phyloP scores from a whole-genome alignment of 2,329 filamentous ascomycete species.

The Biscogniauxia marginata region DNA sequence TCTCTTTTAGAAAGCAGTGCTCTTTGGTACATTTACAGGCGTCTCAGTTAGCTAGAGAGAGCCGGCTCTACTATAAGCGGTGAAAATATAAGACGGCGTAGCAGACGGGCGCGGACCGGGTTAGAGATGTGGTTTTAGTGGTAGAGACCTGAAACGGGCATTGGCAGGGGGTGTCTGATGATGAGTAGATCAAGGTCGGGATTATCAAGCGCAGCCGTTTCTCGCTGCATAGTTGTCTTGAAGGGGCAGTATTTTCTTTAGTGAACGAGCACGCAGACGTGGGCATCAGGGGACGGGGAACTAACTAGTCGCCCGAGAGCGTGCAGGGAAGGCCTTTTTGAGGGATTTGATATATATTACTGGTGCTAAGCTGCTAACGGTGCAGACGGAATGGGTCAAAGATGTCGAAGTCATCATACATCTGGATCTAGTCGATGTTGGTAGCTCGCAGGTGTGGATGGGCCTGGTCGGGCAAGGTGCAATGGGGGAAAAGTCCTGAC shows the following conservation, averaged over 20 bases:
- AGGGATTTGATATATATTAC: background rate
- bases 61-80: background rate
- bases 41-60: background rate
- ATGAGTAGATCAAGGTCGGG: slow-evolving; percentile 7
- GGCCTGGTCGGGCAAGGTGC: slow-evolving; percentile 6
- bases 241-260: background rate
- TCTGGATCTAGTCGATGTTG: slow-evolving; percentile 12
- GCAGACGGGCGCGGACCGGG: background rate
- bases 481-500: slow-evolving; percentile 23
- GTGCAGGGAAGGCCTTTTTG: slow-evolving; percentile 4
- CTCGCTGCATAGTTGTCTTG: slow-evolving; percentile 4
- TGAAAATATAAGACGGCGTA: background rate
- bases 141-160: background rate
- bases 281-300: background rate
- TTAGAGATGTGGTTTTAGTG: background rate
- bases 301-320: slow-evolving; percentile 19
- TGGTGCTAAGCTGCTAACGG: background rate
- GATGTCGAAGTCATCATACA: slow-evolving; percentile 33
- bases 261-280: background rate
- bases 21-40: background rate
- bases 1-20: background rate
- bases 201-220: slow-evolving; percentile 7
- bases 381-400: background rate
- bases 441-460: slow-evolving; percentile 5
- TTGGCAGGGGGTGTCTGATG: slow-evolving; percentile 1